Evolutionary conservation across 2,329 filamentous ascomycete species (phyloP).

Genomic region (Aspergillus alliaceus): DNA sequence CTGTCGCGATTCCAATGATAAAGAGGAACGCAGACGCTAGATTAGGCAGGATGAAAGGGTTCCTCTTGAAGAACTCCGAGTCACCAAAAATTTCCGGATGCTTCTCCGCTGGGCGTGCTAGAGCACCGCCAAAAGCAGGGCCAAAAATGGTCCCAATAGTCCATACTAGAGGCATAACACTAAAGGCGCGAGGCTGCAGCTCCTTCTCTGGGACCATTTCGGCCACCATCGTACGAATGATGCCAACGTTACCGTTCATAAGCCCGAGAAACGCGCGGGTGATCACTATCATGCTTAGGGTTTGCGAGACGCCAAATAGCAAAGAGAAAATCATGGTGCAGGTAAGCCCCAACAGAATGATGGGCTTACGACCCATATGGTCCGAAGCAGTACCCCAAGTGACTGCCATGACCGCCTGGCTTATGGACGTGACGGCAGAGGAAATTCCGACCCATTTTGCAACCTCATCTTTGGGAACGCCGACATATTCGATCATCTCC

Average conservation of each 20-base stretch:
- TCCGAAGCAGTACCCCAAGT: slow-evolving; percentile 78
- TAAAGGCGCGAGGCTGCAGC: slow-evolving; percentile 85
- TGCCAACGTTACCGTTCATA: slow-evolving; percentile 91
- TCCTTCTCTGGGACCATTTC: slow-evolving; percentile 87
- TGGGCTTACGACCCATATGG: slow-evolving; percentile 74
- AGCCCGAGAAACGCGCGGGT: slow-evolving; percentile 77
- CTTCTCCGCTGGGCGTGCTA: slow-evolving; percentile 76
- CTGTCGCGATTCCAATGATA: slow-evolving; percentile 70
- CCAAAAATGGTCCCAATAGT: slow-evolving; percentile 85
- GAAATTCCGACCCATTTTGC: slow-evolving; percentile 79
- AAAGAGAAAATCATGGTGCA: slow-evolving; percentile 81
- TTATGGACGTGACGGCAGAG: slow-evolving; percentile 69
- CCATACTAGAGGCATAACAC: slow-evolving; percentile 90
- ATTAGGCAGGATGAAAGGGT: slow-evolving; percentile 84
- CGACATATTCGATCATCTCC: slow-evolving; percentile 81
- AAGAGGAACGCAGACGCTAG: slow-evolving; percentile 76
- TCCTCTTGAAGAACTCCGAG: slow-evolving; percentile 67
- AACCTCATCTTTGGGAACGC: slow-evolving; percentile 65
- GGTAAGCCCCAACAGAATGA: slow-evolving; percentile 70
- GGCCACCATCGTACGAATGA: slow-evolving; percentile 86
- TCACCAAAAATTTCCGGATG: slow-evolving; percentile 70
- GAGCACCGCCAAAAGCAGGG: slow-evolving; percentile 80
- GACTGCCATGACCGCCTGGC: slow-evolving; percentile 70
- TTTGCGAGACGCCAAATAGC: slow-evolving; percentile 80
- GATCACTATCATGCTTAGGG: slow-evolving; percentile 74